phyloP scores from a whole-genome alignment of 2,329 filamentous ascomycete genomes.

The Colletotrichum viniferum region DNA sequence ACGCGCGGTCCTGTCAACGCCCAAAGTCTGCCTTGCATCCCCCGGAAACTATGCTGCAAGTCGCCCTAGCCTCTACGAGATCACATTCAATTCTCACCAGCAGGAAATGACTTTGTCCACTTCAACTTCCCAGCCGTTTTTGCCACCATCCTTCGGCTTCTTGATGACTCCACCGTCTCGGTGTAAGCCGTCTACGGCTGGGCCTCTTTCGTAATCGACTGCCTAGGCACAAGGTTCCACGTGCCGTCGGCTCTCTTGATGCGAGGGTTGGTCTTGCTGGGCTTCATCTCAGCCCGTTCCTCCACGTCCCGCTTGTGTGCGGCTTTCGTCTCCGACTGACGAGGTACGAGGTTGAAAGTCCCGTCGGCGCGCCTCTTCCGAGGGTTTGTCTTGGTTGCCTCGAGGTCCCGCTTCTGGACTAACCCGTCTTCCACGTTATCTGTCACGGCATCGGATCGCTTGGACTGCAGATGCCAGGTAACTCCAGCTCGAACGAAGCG shows the following conservation, averaged over 20 bases:
- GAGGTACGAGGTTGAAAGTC: neutral
- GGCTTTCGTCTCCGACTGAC: fast-evolving
- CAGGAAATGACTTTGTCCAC: neutral
- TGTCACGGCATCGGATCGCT: neutral
- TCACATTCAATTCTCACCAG: neutral
- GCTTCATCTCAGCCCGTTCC: neutral
- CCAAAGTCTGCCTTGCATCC: neutral
- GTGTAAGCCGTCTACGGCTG: neutral
- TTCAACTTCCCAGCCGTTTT: neutral
- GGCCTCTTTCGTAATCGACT: neutral
- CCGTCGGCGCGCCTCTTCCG: neutral
- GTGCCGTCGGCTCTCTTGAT: neutral
- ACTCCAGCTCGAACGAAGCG: neutral
- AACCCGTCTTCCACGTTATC: fast-evolving
- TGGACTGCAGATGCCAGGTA: neutral
- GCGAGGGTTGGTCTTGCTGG: neutral
- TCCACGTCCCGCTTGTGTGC: neutral
- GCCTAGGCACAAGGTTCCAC: neutral
- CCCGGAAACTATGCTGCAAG: neutral
- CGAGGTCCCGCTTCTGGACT: neutral
- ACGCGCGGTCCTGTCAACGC: neutral
- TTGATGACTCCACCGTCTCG: neutral
- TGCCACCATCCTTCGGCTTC: neutral
- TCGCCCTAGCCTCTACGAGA: neutral
- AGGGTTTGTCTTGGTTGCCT: neutral